phyloP scores from a whole-genome alignment of 345 rosid genomes.

The Nephelium lappaceum region DNA sequence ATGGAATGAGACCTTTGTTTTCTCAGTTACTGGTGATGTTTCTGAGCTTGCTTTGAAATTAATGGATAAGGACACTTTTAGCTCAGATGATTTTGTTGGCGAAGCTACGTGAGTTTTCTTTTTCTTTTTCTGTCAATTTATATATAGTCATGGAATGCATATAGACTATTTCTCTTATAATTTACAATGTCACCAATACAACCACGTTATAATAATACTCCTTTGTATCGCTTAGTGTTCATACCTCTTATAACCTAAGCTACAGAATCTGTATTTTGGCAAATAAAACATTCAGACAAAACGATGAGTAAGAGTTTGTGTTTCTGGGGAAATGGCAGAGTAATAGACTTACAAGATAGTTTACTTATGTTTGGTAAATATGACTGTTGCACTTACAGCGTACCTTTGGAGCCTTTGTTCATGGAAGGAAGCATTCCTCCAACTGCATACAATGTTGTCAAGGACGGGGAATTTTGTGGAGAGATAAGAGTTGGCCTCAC shows the following conservation, averaged over 20 bases:
- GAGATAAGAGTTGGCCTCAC: conserved; percentile 39
- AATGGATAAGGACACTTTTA: conserved; percentile 29
- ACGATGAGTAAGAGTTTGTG: too few species aligned
- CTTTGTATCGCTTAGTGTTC: too few species aligned
- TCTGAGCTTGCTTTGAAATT: conserved; percentile 31
- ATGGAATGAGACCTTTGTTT: conserved; percentile 42
- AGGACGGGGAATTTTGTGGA: conserved; percentile 32
- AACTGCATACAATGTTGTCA: conserved; percentile 34
- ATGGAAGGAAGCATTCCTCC: conserved; percentile 35
- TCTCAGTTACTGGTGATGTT: conserved; percentile 25
- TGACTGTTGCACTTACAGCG: conserved; percentile 32
- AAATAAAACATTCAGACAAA: too few species aligned
- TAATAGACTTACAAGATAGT: too few species aligned
- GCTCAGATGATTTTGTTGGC: conserved; percentile 35
- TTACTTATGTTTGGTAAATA: not conserved
- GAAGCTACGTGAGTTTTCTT: conserved; percentile 29
- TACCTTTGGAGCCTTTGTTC: conserved; percentile 35
- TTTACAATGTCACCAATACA: too few species aligned
- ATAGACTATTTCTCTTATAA: too few species aligned
- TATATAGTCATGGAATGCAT: too few species aligned
- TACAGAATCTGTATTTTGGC: too few species aligned
- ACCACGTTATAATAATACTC: too few species aligned
- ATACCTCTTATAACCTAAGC: too few species aligned
- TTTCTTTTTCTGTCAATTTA: not conserved
- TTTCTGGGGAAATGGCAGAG: too few species aligned